Evolutionary conservation across 2,329 filamentous ascomycete genomes (phyloP), one percentile per base, ranked within the genome.

Genomic region (Diaporthe aspalathi): DNA sequence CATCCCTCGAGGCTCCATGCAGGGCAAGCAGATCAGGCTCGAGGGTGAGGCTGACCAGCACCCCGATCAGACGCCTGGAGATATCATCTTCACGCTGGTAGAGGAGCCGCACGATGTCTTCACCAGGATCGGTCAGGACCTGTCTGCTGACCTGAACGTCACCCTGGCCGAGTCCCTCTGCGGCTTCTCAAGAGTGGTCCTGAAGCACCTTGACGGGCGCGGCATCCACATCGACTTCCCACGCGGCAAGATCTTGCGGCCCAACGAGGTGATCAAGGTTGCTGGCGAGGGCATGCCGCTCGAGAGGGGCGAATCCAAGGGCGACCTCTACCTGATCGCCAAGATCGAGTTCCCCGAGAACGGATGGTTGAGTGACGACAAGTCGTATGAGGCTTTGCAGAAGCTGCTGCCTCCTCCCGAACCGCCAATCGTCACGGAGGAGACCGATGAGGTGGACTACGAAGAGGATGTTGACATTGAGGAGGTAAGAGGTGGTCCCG

Each of bases 31-130:
- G 75, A 98, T 99, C 77, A 89, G 95, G 12, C 86, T 99, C 5
- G 92, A 97, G 79, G 95, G 95, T 72, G 96, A 99, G 82, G 96
- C 95, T 40, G 96, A 99, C 78, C 95, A 99, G 82, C 85, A 92
- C 53, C 95, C 95, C 0, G 94, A 95, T 77, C 93, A 95, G 80
- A 93, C 92, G 68, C 95, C 95, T 0, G 96, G 96, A 70, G 94
- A 98, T 78, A 95, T 99, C 76, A 88, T 98, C 76, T 98, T 99
- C 84, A 91, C 93, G 27, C 84, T 99, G 2, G 88, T 91, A 1
- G 94, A 99, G 82, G 90, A 93, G 75, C 88, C 91, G 1, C 95
- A 99, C 80, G 90, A 93, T 1, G 82, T 88, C 7, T 99, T 98
- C 82, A 90, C 92, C 73, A 91, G 96, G 52, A 91, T 93, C 50